Evolutionary conservation across 2,329 filamentous ascomycete species (phyloP).

Genomic region (Mycocentrospora acerina): DNA sequence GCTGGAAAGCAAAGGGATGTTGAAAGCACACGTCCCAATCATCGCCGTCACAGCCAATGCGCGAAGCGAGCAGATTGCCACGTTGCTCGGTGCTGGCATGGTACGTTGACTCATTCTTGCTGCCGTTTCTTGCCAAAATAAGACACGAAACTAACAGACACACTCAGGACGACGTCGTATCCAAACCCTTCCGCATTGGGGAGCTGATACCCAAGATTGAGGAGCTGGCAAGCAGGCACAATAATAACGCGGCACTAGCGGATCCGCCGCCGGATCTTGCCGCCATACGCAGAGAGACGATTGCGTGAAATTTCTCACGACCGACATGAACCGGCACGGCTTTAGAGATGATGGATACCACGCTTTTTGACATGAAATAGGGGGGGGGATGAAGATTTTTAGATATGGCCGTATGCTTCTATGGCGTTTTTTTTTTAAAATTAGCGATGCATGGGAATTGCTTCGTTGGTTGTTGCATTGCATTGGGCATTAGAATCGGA

Average conservation of each 20-base stretch:
- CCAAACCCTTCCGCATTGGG: constrained; percentile 53
- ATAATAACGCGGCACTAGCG: neutral
- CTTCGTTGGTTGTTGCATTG: too few relatives aligned
- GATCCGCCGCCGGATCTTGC: too few relatives aligned
- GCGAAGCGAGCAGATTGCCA: constrained; percentile 43
- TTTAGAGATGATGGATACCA: too few relatives aligned
- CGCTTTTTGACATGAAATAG: too few relatives aligned
- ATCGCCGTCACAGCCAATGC: constrained; percentile 48
- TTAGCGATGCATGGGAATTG: too few relatives aligned
- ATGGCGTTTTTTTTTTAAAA: too few relatives aligned
- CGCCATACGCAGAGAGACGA: too few relatives aligned
- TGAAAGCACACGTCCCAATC: constrained; percentile 42
- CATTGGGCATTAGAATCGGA: too few relatives aligned
- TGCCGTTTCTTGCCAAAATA: neutral
- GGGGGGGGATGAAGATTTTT: too few relatives aligned
- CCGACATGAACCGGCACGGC: too few relatives aligned
- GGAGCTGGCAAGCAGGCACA: constrained; percentile 41
- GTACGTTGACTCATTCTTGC: constrained; percentile 12
- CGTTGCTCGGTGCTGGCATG: constrained; percentile 42
- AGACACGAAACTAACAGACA: constrained; percentile 1
- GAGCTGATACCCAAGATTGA: constrained; percentile 55
- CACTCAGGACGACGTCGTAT: constrained; percentile 51
- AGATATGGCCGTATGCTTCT: too few relatives aligned
- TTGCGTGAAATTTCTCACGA: too few relatives aligned
- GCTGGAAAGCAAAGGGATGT: constrained; percentile 36